Evolutionary conservation across 106 monocot genomes (phyloP), one percentile per base, ranked within the genome.

Genomic region (Amphibolis antarctica): DNA sequence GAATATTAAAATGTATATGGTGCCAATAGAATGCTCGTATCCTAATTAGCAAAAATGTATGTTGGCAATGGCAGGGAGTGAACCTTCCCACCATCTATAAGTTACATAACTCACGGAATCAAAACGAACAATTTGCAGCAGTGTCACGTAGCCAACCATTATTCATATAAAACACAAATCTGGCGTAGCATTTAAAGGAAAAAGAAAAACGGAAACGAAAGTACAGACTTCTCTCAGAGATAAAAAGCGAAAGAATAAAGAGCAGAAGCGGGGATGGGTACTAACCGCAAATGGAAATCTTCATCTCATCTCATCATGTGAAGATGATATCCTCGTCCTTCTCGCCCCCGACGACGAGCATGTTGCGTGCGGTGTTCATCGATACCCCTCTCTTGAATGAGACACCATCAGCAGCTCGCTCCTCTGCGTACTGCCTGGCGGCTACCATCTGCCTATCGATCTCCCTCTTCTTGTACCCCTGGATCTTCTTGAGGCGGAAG

Each of bases 401-500:
- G 6, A 83, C 19, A 17, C 70, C 67, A 70, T 78, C 89, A 0
- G 70, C 66, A 36, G 24, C 15, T 76, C 83, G 73, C 14, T 83
- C 83, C 44, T 83, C 79, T 0, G 81, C 77, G 64, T 63, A 88
- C n/a, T 66, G 18, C 54, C 59, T 73, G 10, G 93, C 83, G 9
- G 76, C 57, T 24, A 54, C 53, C 61, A 62, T 74, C 66, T 86
- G 88, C 45, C 77, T 56, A 71, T 89, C 89, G 10, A 94, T 10
- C 79, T 75, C 89, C 45, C 83, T 71, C 75, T 86, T 89, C 76
- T 94, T 94, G 60, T 80, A 94, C 10, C 89, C 93, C 59, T 94
- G 86, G 19, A 94, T 94, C 75, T 94, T 94, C 79, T 94, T 94
- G 31, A 94, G 60, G 62, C 94, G 68, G 74, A 94, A 94, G 77